These are phyloP conservation scores for Phlebiopsis flavidoalba DNA, from an alignment of 768 basidiomycete genomes.

Conservation along the genomic window DNA sequence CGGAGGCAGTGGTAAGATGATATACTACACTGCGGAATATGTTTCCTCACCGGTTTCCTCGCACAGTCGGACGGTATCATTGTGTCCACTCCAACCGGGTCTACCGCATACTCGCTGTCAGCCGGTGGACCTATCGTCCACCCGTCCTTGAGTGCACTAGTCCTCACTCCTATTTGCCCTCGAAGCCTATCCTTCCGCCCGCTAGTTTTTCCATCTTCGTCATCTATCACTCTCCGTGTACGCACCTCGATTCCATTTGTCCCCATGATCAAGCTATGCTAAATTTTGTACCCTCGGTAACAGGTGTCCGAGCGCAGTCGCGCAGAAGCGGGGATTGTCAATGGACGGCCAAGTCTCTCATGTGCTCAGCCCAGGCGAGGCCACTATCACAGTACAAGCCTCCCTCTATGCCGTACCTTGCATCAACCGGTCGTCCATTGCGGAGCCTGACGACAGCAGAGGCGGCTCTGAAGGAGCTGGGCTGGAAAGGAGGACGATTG, in stretches of 20 bases:
- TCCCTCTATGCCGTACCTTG: conserved; percentile 91
- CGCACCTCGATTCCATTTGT: conserved; percentile 19
- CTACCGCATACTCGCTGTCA: conserved; percentile 93
- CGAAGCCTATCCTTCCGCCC: conserved; percentile 89
- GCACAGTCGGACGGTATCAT: conserved; percentile 87
- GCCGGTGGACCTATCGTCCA: conserved; percentile 96
- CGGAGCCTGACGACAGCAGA: conserved; percentile 39
- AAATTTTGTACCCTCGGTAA: conserved; percentile 1
- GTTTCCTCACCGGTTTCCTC: conserved; percentile 9
- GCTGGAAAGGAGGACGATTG: conserved; percentile 85
- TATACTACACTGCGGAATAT: background rate
- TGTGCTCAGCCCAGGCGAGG: conserved; percentile 78
- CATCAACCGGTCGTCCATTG: conserved; percentile 80
- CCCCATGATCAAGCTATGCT: background rate
- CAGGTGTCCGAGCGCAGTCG: conserved; percentile 85
- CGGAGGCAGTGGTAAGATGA: conserved; percentile 83
- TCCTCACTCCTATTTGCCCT: conserved; percentile 94
- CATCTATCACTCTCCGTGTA: conserved; percentile 69
- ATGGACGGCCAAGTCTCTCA: conserved; percentile 91
- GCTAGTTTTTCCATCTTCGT: conserved; percentile 82
- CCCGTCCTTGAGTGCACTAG: conserved; percentile 83
- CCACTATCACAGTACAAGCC: conserved; percentile 76
- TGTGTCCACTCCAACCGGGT: conserved; percentile 93
- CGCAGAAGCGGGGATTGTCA: conserved; percentile 82
- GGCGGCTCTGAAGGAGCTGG: conserved; percentile 75